Base-by-base conservation (phyloP, 768 basidiomycete genomes). In the Pholiota microspora region DNA sequence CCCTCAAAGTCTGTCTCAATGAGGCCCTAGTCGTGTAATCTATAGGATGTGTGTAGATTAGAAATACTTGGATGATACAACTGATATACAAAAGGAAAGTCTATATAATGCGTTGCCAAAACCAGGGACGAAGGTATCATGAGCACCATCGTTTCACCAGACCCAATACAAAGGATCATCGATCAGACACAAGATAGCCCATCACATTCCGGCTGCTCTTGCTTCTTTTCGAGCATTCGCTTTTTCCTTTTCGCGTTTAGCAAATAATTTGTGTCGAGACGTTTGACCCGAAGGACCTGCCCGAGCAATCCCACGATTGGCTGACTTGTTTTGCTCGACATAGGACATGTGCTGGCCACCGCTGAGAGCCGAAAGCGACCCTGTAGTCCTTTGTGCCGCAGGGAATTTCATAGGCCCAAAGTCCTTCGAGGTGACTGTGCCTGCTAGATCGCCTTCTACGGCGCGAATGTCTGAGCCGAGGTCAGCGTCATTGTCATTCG, bases 271-370 rank as follows among this genome's bases (percentile, higher is more conserved):
- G 76, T 91, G 84, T 47, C 91, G 81, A 52, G 77, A 77, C 36
- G 77, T 68, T 24, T 47, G 45, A 15, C 70, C 62, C 12, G 62
- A 50, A 13, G 66, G 59, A 29, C 61, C 62, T 52, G 78, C 80
- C 31, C 77, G 75, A 24, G 88, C 82, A 8, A 92, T 76, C 53
- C 83, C 84, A 76, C 88, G 90, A 78, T 95, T 95, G 48, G 86
- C 89, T 18, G 87, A 89, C 70, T 92, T 92, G 74, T 94, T 94
- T 69, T 92, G 88, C 72, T 94, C 93, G 45, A 92, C 79, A 63
- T 94, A 95, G 45, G 89, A 91, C 92, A 94, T 94, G 63, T 92
- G 91, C 62, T 92, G 89, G 3, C 84, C 92, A 28, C 94, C 94
- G 67, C 89, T 92, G 60, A 96, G 77, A 31, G 92, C 89, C 2